phyloP scores from a whole-genome alignment of 805 yeast genomes.

The Candida nanaspora region DNA sequence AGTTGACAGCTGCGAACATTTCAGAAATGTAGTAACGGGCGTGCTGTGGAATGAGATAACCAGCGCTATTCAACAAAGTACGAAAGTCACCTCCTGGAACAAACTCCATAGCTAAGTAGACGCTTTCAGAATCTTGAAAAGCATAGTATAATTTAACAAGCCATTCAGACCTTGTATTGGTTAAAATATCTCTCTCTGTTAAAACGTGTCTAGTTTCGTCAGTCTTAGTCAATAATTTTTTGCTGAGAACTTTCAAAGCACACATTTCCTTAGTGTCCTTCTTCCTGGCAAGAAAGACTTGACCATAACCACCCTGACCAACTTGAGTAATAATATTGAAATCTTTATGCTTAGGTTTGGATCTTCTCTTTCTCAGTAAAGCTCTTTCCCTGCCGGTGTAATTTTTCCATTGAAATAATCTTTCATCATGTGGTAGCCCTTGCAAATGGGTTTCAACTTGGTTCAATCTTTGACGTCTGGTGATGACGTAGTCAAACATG shows the following conservation, averaged over 20 bases:
- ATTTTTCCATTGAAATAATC: slow-evolving; percentile 61
- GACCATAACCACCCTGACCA: slow-evolving; percentile 99
- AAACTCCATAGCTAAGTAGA: slow-evolving; percentile 96
- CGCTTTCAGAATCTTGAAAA: slow-evolving; percentile 85
- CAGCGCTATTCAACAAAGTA: slow-evolving; percentile 88
- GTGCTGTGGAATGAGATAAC: slow-evolving; percentile 87
- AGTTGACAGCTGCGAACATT: slow-evolving; percentile 93
- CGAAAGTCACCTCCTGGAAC: slow-evolving; percentile 99
- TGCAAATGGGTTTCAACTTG: slow-evolving; percentile 55
- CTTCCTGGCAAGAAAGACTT: slow-evolving; percentile 93
- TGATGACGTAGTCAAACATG: slow-evolving; percentile 85
- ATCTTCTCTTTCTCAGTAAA: slow-evolving; percentile 76
- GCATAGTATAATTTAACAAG: slow-evolving; percentile 88
- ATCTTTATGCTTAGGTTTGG: slow-evolving; percentile 90
- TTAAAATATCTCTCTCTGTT: slow-evolving; percentile 92
- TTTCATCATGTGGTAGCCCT: slow-evolving; percentile 26
- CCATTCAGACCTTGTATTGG: slow-evolving; percentile 97
- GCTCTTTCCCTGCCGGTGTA: slow-evolving; percentile 83
- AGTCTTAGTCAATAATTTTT: slow-evolving; percentile 74
- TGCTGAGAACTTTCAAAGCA: slow-evolving; percentile 88
- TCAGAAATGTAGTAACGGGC: slow-evolving; percentile 93
- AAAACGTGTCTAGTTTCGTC: slow-evolving; percentile 95
- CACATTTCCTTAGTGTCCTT: slow-evolving; percentile 92
- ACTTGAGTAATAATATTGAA: slow-evolving; percentile 96
- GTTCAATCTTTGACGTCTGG: slow-evolving; percentile 73